Conservation (phyloP, 306 rosid genomes). For the Begonia masoniana region DNA sequence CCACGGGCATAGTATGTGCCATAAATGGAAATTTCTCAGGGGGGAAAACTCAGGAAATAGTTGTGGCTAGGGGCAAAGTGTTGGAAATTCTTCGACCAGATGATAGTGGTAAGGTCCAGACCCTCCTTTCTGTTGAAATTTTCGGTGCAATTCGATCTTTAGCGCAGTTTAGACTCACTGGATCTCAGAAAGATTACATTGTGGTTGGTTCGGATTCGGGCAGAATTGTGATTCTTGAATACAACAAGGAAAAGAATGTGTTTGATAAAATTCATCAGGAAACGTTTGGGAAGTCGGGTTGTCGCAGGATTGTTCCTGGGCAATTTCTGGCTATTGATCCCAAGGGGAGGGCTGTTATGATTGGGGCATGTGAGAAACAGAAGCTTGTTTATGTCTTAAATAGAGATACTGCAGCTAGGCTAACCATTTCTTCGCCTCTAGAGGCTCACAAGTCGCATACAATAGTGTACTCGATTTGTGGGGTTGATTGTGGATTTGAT, state of each 20-base stretch:
- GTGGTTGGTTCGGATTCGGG: conserved; percentile 95
- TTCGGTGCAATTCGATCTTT: conserved; percentile 80
- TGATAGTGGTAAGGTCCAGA: conserved; percentile 81
- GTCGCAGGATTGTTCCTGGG: conserved; percentile 86
- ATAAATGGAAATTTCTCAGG: conserved; percentile 96
- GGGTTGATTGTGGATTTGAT: conserved; percentile 94
- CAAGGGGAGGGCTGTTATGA: conserved; percentile 91
- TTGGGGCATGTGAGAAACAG: conserved; percentile 94
- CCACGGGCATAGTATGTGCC: conserved; percentile 86
- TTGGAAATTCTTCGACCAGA: conserved; percentile 97
- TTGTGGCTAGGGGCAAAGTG: conserved; percentile 80
- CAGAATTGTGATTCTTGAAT: conserved; percentile 76
- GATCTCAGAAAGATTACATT: conserved; percentile 75
- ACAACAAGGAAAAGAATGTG: conserved; percentile 74
- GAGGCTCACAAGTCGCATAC: conserved; percentile 90
- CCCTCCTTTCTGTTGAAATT: conserved; percentile 82
- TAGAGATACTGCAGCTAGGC: conserved; percentile 85
- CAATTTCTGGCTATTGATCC: conserved; percentile 86
- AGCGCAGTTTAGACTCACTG: conserved; percentile 79
- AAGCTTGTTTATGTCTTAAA: conserved; percentile 89
- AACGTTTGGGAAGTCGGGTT: conserved; percentile 89
- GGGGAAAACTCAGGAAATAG: conserved; percentile 81
- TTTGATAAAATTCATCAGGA: conserved; percentile 88
- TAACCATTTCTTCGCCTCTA: conserved; percentile 81
- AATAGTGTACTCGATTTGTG: conserved; percentile 79